A percentile compares a stretch with the other conserved stretches of the same genome.
Evolutionary conservation across 169 alveolate species (phyloP).

Genomic region (Plasmodium falciparum): DNA sequence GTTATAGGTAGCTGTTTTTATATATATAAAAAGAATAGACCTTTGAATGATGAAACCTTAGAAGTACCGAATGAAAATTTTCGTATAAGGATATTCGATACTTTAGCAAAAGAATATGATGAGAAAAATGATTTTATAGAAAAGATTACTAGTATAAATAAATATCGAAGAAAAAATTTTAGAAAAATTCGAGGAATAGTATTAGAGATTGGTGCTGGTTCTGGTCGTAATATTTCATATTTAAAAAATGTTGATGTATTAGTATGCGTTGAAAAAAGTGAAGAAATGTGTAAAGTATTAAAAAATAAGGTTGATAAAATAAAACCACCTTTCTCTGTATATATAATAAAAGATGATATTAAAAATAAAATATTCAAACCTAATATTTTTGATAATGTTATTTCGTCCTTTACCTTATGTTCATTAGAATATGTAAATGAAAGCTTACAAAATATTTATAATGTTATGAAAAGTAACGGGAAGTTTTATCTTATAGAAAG

Average conservation of each 20-base stretch:
- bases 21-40: conserved; percentile 62
- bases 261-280: conserved; percentile 83
- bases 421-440: conserved; percentile 84
- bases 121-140: conserved; percentile 76
- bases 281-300: conserved; percentile 84
- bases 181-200: conserved; percentile 84
- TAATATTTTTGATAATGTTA: conserved; percentile 83
- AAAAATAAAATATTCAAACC: conserved; percentile 77
- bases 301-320: conserved; percentile 79
- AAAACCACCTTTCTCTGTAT: conserved; percentile 85
- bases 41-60: conserved; percentile 32
- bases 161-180: conserved; percentile 75
- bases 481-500: conserved; percentile 82
- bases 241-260: conserved; percentile 81
- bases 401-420: conserved; percentile 84
- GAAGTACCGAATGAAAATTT: conserved; percentile 56
- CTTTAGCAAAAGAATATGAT: conserved; percentile 72
- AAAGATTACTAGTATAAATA: conserved; percentile 58
- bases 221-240: conserved; percentile 78
- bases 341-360: conserved; percentile 81
- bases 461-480: conserved; percentile 81
- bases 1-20: conserved; percentile 59
- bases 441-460: conserved; percentile 76
- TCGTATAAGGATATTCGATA: conserved; percentile 59
- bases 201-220: conserved; percentile 86